phyloP scores from a whole-genome alignment of 768 basidiomycete genomes.

The Leccinum obscurum region DNA sequence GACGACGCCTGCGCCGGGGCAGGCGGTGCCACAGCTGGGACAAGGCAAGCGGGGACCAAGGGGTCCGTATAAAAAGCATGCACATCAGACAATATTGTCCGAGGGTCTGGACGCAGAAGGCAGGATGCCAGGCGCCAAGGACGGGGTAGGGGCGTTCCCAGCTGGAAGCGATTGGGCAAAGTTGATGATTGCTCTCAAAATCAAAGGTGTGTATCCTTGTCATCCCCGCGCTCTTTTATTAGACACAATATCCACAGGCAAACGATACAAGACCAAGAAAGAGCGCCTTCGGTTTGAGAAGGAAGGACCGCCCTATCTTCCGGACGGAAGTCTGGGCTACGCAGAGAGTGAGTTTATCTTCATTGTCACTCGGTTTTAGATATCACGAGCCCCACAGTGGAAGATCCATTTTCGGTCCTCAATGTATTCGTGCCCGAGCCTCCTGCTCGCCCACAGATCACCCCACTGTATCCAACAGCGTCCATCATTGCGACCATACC shows the following conservation, averaged over 20 bases:
- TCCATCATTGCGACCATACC: constrained; percentile 22
- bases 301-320: constrained; percentile 64
- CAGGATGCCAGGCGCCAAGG: constrained; percentile 71
- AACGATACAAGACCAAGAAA: constrained; percentile 79
- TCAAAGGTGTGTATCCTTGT: constrained; percentile 54
- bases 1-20: constrained; percentile 37
- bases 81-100: constrained; percentile 36
- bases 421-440: constrained; percentile 62
- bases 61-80: constrained; percentile 54
- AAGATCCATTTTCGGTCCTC: constrained; percentile 73
- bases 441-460: constrained; percentile 52
- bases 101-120: constrained; percentile 68
- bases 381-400: constrained; percentile 47
- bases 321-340: constrained; percentile 84
- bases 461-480: constrained; percentile 53
- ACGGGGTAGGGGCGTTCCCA: constrained; percentile 74
- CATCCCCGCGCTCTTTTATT: background rate
- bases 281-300: constrained; percentile 76
- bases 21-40: background rate
- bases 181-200: constrained; percentile 69
- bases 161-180: constrained; percentile 70
- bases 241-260: constrained; percentile 38
- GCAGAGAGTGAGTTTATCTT: constrained; percentile 51
- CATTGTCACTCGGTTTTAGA: background rate
- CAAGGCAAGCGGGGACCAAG: constrained; percentile 44